phyloP scores from a whole-genome alignment of 140 eudicot species.

The Erigeron philadelphicus region DNA sequence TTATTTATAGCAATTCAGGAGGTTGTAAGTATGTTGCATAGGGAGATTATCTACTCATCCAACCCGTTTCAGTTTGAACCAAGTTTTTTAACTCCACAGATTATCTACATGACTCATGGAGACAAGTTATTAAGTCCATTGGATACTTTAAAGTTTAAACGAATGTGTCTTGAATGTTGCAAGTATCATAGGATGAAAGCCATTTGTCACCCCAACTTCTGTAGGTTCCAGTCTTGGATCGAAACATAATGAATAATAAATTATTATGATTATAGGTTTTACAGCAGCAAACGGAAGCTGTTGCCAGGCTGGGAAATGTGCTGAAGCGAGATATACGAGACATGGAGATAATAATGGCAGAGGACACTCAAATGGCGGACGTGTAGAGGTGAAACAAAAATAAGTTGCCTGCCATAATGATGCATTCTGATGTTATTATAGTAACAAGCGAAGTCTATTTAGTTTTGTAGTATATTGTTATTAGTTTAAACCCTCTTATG shows the following conservation, averaged over 20 bases:
- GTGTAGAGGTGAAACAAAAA: slow-evolving; percentile 22
- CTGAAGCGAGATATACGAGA: slow-evolving; percentile 82
- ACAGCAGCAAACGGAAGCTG: slow-evolving; percentile 92
- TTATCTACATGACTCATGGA: too few relatives aligned
- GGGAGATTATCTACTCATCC: too few relatives aligned
- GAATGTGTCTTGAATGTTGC: not conserved
- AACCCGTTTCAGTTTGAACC: too few relatives aligned
- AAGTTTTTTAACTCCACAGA: too few relatives aligned
- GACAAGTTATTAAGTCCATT: not conserved
- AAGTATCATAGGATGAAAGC: not conserved
- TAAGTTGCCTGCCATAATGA: not conserved
- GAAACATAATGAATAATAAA: not conserved
- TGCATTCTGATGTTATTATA: slow-evolving; percentile 15
- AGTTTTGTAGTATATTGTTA: slow-evolving; percentile 9
- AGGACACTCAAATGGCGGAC: slow-evolving; percentile 65
- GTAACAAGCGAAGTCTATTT: slow-evolving; percentile 17
- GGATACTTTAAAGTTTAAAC: not conserved
- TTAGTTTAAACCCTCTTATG: slow-evolving; percentile 17
- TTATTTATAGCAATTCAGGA: too few relatives aligned
- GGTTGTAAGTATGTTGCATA: too few relatives aligned
- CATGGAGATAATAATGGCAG: slow-evolving; percentile 93
- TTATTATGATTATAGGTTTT: slow-evolving; percentile 44
- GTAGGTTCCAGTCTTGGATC: not conserved
- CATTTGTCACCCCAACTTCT: not conserved
- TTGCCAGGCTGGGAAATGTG: slow-evolving; percentile 74